These are phyloP conservation scores for Fusarium begoniae DNA, from an alignment of 2,329 filamentous ascomycete species.

Conservation along the genomic window DNA sequence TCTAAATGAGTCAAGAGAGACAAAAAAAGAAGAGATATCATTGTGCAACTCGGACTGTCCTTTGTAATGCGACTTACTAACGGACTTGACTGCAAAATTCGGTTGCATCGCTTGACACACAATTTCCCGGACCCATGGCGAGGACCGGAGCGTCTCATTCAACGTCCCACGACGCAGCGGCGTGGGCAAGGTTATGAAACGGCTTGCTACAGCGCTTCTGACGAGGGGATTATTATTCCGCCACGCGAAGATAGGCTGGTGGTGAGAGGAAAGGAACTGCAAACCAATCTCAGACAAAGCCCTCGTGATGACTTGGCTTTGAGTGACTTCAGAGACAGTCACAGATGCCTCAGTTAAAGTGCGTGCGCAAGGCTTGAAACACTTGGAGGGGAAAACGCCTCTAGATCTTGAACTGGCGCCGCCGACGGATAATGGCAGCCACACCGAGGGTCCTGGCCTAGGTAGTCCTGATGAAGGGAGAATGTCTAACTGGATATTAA, in stretches of 20 bases:
- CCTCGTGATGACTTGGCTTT: background rate
- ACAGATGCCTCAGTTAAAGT: conserved; percentile 14
- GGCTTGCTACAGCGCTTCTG: conserved; percentile 18
- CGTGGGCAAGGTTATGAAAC: conserved; percentile 39
- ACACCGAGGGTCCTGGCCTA: conserved; percentile 2
- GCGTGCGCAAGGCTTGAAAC: conserved; percentile 6
- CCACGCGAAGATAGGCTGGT: conserved; percentile 12
- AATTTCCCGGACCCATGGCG: conserved; percentile 37
- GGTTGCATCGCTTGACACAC: conserved; percentile 26
- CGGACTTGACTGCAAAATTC: conserved; percentile 4
- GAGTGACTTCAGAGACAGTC: background rate
- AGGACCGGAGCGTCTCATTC: conserved; percentile 25
- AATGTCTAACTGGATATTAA: background rate
- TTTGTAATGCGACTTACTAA: background rate
- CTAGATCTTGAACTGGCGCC: conserved; percentile 1
- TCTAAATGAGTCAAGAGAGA: conserved; percentile 3
- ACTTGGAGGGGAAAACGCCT: background rate
- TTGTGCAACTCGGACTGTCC: conserved; percentile 6
- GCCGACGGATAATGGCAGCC: background rate
- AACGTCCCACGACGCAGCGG: conserved; percentile 24
- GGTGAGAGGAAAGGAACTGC: background rate
- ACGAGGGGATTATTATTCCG: conserved; percentile 28
- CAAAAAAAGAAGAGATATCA: background rate
- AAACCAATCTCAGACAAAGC: background rate
- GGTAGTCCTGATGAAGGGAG: background rate